Percentiles rank a stretch among this genome's conserved stretches.
These are phyloP conservation scores for Cyberlindnera meyerae DNA, from an alignment of 805 yeast genomes.

Conservation along the genomic window DNA sequence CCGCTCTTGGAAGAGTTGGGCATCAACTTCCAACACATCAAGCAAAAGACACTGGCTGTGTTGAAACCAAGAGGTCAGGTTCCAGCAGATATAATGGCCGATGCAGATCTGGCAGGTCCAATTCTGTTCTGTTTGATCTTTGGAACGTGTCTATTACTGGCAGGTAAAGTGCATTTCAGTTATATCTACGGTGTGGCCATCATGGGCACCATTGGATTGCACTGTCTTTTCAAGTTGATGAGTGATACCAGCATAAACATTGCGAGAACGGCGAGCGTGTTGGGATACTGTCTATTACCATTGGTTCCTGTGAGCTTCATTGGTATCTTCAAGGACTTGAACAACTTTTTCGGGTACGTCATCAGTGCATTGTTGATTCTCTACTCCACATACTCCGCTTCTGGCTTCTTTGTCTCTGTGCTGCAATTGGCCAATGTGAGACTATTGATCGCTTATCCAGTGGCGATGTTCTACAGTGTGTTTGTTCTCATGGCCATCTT, in stretches of 20 bases:
- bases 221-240: slow-evolving; percentile 83
- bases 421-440: slow-evolving; percentile 81
- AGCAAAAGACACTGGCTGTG: slow-evolving; percentile 79
- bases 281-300: slow-evolving; percentile 92
- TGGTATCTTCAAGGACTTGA: slow-evolving; percentile 55
- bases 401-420: slow-evolving; percentile 87
- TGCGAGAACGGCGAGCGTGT: slow-evolving; percentile 76
- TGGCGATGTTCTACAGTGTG: slow-evolving; percentile 84
- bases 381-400: slow-evolving; percentile 93
- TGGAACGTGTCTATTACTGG: slow-evolving; percentile 73
- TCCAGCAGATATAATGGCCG: slow-evolving; percentile 74
- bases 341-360: slow-evolving; percentile 69
- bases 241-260: slow-evolving; percentile 51
- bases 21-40: slow-evolving; percentile 84
- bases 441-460: slow-evolving; percentile 87
- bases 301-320: slow-evolving; percentile 73
- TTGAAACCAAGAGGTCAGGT: slow-evolving; percentile 65
- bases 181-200: slow-evolving; percentile 95
- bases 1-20: slow-evolving; percentile 91
- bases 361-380: slow-evolving; percentile 61
- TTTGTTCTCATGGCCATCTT: slow-evolving; percentile 96
- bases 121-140: slow-evolving; percentile 80
- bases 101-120: slow-evolving; percentile 94
- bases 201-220: slow-evolving; percentile 82
- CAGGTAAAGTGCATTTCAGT: slow-evolving; percentile 96